Percentiles rank a stretch among this genome's conserved stretches.
These are phyloP conservation scores for Hygrophorus pudorinus DNA, from an alignment of 768 basidiomycete species.

Conservation along the genomic window DNA sequence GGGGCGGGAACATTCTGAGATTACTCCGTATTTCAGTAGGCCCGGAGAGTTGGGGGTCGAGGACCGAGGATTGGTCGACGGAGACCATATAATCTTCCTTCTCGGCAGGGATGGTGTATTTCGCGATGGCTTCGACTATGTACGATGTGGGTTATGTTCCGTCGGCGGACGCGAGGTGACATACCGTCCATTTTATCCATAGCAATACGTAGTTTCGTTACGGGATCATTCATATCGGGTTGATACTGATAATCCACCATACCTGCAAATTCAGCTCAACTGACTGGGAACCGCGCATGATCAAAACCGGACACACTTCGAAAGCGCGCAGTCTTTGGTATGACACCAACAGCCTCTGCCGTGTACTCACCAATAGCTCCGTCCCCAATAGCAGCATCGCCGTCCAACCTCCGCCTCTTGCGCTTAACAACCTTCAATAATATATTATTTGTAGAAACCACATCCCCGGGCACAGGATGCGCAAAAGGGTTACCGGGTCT, in stretches of 20 bases:
- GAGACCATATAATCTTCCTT: conserved; percentile 49
- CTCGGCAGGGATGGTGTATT: conserved; percentile 62
- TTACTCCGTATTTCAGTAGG: conserved; percentile 33
- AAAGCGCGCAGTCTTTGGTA: conserved; percentile 82
- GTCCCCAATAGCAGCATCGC: conserved; percentile 16
- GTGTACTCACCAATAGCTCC: conserved; percentile 58
- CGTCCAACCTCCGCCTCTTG: conserved; percentile 35
- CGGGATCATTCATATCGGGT: conserved; percentile 61
- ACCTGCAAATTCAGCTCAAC: conserved; percentile 34
- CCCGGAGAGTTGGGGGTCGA: conserved; percentile 3
- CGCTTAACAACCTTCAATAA: conserved; percentile 76
- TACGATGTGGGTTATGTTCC: background rate
- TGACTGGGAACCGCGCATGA: no score
- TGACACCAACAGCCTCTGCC: conserved; percentile 59
- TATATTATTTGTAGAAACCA: conserved; percentile 70
- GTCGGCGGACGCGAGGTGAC: conserved; percentile 9
- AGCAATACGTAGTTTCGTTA: conserved; percentile 56
- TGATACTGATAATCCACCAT: conserved; percentile 93
- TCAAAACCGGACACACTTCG: conserved; percentile 51
- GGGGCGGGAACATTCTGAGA: conserved; percentile 77
- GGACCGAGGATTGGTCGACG: conserved; percentile 1
- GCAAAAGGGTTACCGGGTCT: conserved; percentile 67
- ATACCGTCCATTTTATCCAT: conserved; percentile 81
- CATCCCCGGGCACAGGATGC: conserved; percentile 78
- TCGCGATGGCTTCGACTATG: conserved; percentile 61